Percentiles rank a stretch among this genome's conserved stretches.
Evolutionary conservation across 2,329 filamentous ascomycete species (phyloP).

Genomic region (Fusarium metavorans): DNA sequence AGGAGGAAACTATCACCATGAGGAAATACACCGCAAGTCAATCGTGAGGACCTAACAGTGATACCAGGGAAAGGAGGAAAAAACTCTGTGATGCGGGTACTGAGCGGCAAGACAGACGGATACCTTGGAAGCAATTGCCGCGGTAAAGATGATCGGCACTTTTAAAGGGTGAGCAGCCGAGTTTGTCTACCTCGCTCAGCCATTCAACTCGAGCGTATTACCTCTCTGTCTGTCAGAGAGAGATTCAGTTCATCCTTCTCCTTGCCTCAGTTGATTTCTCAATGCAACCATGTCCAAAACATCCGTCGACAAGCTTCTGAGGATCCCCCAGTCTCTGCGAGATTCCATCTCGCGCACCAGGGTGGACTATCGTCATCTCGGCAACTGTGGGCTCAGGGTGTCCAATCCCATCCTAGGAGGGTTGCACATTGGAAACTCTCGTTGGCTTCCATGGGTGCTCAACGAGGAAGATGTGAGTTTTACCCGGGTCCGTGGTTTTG

Average conservation of each 20-base stretch:
- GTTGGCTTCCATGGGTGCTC: slow-evolving; percentile 10
- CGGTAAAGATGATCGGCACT: neutral
- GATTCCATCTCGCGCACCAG: slow-evolving; percentile 1
- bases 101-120: neutral
- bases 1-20: neutral
- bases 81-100: neutral
- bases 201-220: neutral
- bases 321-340: neutral
- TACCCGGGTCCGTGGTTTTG: neutral
- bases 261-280: neutral
- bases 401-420: slow-evolving; percentile 12
- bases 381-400: neutral
- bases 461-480: slow-evolving; percentile 1
- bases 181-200: neutral
- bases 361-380: neutral
- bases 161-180: neutral
- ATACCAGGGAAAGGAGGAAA: neutral
- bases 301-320: neutral
- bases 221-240: neutral
- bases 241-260: neutral
- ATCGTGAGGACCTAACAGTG: neutral
- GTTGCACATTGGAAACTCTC: neutral
- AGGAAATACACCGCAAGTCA: neutral
- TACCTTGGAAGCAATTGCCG: neutral
- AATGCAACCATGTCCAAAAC: slow-evolving; percentile 3